These are phyloP conservation scores for Dipodascopsis tothii DNA, from an alignment of 805 yeast genomes.

Conservation along the genomic window DNA sequence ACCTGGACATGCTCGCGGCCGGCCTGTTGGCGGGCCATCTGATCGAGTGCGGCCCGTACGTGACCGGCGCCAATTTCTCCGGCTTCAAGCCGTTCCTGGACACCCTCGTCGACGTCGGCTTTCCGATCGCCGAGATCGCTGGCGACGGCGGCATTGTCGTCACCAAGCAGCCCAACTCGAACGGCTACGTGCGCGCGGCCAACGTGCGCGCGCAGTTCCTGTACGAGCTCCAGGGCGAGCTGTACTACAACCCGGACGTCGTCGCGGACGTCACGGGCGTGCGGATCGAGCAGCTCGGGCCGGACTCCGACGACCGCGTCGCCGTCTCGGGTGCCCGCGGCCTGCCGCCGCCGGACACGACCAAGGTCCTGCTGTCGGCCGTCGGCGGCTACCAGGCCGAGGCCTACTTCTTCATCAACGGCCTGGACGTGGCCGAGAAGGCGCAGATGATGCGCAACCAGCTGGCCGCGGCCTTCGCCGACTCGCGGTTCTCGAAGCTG, in stretches of 20 bases:
- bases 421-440: constrained; percentile 15
- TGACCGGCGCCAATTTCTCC: constrained; percentile 25
- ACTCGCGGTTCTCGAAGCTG: constrained; percentile 6
- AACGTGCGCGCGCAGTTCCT: constrained; percentile 21
- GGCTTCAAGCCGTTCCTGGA: constrained; percentile 21
- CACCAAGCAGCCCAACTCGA: constrained; percentile 23
- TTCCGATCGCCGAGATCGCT: constrained; percentile 24
- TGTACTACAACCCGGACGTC: constrained; percentile 26
- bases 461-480: constrained; percentile 5
- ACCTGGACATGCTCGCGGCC: constrained; percentile 24
- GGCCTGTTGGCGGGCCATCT: constrained; percentile 26
- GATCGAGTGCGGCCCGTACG: constrained; percentile 24
- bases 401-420: constrained; percentile 16
- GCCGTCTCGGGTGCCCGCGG: constrained; percentile 20
- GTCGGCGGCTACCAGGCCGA: constrained; percentile 22
- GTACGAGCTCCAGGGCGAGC: constrained; percentile 28
- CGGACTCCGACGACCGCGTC: constrained; percentile 15
- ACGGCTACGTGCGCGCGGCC: constrained; percentile 23
- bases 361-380: constrained; percentile 20
- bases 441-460: constrained; percentile 15
- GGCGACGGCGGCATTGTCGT: constrained; percentile 22
- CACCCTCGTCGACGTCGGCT: constrained; percentile 20
- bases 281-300: constrained; percentile 5
- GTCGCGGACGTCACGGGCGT: constrained; percentile 20
- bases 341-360: constrained; percentile 23